Conservation (phyloP, 2,329 filamentous ascomycete species). For the Podosphaera fusca region DNA sequence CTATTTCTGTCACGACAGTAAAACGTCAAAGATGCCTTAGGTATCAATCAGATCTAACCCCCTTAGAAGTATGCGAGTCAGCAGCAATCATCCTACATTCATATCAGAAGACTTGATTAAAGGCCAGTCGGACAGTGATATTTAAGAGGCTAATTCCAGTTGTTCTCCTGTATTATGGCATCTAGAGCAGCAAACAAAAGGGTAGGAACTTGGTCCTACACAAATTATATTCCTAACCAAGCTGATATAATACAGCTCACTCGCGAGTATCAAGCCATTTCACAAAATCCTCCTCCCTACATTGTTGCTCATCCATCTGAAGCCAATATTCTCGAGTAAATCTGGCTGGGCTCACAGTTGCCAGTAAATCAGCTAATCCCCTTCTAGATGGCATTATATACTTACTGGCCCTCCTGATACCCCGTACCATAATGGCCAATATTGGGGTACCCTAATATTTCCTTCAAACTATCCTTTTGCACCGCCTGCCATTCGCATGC, state of each 20-base stretch:
- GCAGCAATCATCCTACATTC: too few species aligned
- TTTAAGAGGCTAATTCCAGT: too few species aligned
- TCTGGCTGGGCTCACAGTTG: conserved; percentile 6
- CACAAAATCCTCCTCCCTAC: conserved; percentile 64
- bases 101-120: too few species aligned
- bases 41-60: too few species aligned
- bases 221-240: neutral
- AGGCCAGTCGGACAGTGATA: too few species aligned
- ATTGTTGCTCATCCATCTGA: conserved; percentile 79
- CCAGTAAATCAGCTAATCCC: neutral
- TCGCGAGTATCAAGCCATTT: conserved; percentile 40
- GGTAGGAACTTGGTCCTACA: conserved; percentile 21
- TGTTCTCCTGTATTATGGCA: conserved; percentile 27
- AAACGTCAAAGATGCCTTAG: neutral
- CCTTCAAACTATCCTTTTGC: conserved; percentile 93
- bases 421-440: conserved; percentile 83
- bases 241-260: conserved; percentile 23
- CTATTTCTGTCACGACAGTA: too few species aligned
- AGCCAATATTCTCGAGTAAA: conserved; percentile 70
- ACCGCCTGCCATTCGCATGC: conserved; percentile 94
- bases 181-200: conserved; percentile 51
- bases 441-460: conserved; percentile 94
- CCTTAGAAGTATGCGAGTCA: too few species aligned
- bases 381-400: conserved; percentile 67
- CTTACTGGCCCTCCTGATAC: conserved; percentile 86